Evolutionary conservation across 108 stramenopile genomes (phyloP), one percentile per base, ranked within the genome.

Genomic region (Hondaea fermentalgiana): DNA sequence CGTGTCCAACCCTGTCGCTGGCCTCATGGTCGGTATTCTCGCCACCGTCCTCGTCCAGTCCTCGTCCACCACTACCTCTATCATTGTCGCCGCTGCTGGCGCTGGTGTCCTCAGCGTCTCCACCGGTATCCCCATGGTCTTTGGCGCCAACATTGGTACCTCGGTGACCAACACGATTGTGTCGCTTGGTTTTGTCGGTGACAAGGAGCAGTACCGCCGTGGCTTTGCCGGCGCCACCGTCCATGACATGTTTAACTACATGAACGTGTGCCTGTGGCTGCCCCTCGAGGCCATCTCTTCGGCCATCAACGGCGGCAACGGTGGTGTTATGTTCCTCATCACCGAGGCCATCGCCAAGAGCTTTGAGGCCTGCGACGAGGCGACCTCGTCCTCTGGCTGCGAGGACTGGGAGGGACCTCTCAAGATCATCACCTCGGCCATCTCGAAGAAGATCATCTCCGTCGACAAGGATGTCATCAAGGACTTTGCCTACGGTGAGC

Each of bases 151-250:
- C 35, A 35, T 35, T 2, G 35, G 35, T 35, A 35, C 35, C 35
- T 35, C 35, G 35, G 35, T 35, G 35, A 35, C 35, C 35, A 35
- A 35, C 35, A 35, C 35, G 76, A 95, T 97, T 49, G 96, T 97
- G 53, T 93, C 96, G 87, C 93, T 96, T 91, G 96, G 96, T 60
- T 96, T 96, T 53, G 90, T 97, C 95, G 94, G 94, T 88, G 94
- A 96, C 88, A 95, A 94, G 87, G 93, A 94, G 87, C 94, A 97
- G 87, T 91, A 96, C 69, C 96, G 96, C 72, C 95, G 95, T 83
- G 96, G 95, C 88, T 97, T 97, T 88, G 95, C 96, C 49, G 96
- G 96, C 53, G 96, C 96, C 88, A 96, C 96, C 14, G 96, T 97
- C 87, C 96, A 97, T 91, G 96, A 97, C 89, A 93, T 95, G 92